Evolutionary conservation across 192 early-diverging fungal genomes (phyloP).

Genomic region (Funneliformis mosseae): DNA sequence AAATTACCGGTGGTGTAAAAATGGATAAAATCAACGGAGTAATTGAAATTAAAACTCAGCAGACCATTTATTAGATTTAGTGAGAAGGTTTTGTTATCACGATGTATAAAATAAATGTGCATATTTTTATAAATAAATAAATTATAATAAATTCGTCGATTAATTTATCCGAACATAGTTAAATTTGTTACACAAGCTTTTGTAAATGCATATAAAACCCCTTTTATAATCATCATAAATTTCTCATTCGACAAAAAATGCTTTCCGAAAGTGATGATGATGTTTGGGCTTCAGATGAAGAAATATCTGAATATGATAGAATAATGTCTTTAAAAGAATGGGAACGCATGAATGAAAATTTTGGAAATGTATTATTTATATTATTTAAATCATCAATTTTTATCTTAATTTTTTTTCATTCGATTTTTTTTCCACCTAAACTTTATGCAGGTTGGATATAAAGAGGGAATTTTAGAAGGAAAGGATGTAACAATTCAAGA

Average conservation of each 20-base stretch:
- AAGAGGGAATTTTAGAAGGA: slow-evolving; percentile 60
- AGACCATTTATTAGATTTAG: too few species aligned
- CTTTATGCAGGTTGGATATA: slow-evolving; percentile 54
- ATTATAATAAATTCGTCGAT: too few species aligned
- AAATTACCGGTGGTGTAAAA: background rate
- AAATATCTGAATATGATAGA: slow-evolving; percentile 51
- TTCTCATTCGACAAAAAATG: background rate
- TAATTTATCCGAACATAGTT: too few species aligned
- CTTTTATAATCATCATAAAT: background rate
- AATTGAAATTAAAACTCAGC: too few species aligned
- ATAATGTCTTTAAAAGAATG: slow-evolving; percentile 55
- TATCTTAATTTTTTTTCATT: too few species aligned
- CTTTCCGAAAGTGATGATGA: slow-evolving; percentile 42
- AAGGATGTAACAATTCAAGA: slow-evolving; percentile 55
- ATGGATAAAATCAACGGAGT: background rate
- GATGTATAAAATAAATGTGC: too few species aligned
- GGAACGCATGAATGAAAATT: slow-evolving; percentile 55
- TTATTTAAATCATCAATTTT: background rate
- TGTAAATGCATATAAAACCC: too few species aligned
- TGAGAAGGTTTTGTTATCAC: too few species aligned
- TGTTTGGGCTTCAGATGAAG: slow-evolving; percentile 49
- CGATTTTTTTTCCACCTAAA: too few species aligned
- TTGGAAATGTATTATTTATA: slow-evolving; percentile 52
- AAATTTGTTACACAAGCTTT: too few species aligned
- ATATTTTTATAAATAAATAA: too few species aligned